Conservation (phyloP, 768 basidiomycete genomes). For the Kwoniella dejecticola region DNA sequence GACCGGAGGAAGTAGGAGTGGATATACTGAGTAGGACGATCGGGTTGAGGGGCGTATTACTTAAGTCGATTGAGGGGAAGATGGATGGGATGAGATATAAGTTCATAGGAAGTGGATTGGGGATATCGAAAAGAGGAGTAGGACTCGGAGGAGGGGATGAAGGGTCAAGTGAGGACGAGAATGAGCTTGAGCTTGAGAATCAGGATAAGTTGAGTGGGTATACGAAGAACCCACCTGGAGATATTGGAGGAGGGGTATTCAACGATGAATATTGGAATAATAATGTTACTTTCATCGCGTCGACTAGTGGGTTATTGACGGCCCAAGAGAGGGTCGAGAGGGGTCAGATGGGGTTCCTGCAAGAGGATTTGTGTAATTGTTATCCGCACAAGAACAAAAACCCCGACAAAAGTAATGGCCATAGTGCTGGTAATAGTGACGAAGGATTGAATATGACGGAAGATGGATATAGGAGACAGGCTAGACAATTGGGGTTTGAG, state of each 20-base stretch:
- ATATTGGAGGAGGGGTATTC: neutral
- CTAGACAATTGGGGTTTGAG: too few relatives aligned
- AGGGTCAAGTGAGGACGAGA: too few relatives aligned
- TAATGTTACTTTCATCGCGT: neutral
- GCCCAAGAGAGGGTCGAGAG: neutral
- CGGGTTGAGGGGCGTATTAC: neutral
- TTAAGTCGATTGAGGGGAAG: neutral
- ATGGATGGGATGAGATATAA: neutral
- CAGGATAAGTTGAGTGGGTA: neutral
- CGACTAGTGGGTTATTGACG: neutral
- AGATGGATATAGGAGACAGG: too few relatives aligned
- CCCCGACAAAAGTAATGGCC: too few relatives aligned
- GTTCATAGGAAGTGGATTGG: neutral
- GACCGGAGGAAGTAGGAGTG: neutral
- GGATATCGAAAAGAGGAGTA: neutral
- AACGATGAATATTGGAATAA: conserved; percentile 1
- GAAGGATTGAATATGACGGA: too few relatives aligned
- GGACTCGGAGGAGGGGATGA: too few relatives aligned
- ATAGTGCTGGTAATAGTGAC: too few relatives aligned
- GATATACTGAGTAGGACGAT: neutral
- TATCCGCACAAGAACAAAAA: too few relatives aligned
- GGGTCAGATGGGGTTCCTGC: neutral
- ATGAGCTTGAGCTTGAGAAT: neutral
- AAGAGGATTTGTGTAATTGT: neutral
- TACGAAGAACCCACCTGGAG: neutral